These are phyloP conservation scores for Antrodiella citrinella DNA, from an alignment of 768 basidiomycete genomes.

Conservation along the genomic window DNA sequence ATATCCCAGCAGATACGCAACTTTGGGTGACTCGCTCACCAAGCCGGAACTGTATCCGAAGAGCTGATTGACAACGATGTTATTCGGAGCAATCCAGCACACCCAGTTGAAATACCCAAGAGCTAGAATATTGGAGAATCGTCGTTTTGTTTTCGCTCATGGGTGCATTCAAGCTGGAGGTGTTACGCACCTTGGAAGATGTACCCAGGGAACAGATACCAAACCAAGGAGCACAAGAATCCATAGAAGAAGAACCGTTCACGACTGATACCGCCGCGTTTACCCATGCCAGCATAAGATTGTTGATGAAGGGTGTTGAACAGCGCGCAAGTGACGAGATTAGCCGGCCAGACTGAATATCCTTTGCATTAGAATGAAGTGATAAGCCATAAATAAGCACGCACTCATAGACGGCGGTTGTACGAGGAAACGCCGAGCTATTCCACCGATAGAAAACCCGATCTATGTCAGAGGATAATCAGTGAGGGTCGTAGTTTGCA, in stretches of 20 bases:
- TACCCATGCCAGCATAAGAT: conserved; percentile 34
- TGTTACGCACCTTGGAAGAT: conserved; percentile 38
- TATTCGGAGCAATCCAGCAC: conserved; percentile 65
- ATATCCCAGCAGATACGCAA: not conserved
- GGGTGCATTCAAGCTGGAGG: conserved; percentile 4
- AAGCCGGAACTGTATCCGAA: conserved; percentile 77
- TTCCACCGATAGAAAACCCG: conserved; percentile 35
- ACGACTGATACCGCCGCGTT: conserved; percentile 40
- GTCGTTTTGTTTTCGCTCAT: too few relatives aligned
- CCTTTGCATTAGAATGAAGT: not conserved
- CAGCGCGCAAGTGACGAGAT: conserved; percentile 34
- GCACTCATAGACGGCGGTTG: conserved; percentile 33
- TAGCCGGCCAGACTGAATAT: conserved; percentile 30
- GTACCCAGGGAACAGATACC: conserved; percentile 67
- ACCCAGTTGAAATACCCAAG: conserved; percentile 37
- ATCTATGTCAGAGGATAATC: conserved; percentile 29
- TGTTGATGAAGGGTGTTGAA: conserved; percentile 36
- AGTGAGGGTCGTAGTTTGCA: not conserved
- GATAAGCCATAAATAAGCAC: too few relatives aligned
- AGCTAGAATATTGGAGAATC: conserved; percentile 9
- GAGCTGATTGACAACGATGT: conserved; percentile 68
- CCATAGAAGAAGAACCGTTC: conserved; percentile 43
- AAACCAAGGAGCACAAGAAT: conserved; percentile 28
- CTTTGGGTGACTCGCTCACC: not conserved
- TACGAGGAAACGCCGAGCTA: conserved; percentile 37